Evolutionary conservation across 1,284 basidiomycete genomes (phyloP), one percentile per base, ranked within the genome.

Genomic region (Athelia sp.): DNA sequence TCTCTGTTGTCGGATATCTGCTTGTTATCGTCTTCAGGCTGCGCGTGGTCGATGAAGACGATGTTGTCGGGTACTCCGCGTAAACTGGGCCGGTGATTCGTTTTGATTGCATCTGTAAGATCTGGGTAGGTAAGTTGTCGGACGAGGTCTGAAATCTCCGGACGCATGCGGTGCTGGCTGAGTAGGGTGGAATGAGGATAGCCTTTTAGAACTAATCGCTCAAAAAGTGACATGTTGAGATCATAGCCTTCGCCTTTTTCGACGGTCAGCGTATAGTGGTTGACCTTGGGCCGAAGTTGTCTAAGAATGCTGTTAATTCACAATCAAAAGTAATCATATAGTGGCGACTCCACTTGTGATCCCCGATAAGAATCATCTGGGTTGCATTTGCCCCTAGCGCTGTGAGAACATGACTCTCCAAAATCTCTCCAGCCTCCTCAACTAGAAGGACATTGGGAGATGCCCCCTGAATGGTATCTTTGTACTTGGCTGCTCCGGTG

Each of bases 391-490:
- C 51, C 0, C 74, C 69, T n/a, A 85, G 58, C 0, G 84, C 73
- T 0, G 81, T 83, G 42, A 86, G 51, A 24, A 84, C 65, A 56
- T 85, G 84, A 52, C 78, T 80, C 59, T 86, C 82, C 9, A 86
- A 55, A 36, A 86, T 85, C 58, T 86, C 84, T 11, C 84, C 84
- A 0, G 83, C 83, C 60, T 86, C 84, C 59, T 86, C 84, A 0
- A 86, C 79, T 1, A 86, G 65, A 1, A 86, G 58, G 0, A 85
- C 70, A 14, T 73, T 67, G 0, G 79, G 78, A 2, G 60, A 57
- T 2, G 72, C 76, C 0, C 62, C 68, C 8, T 68, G 69, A 19
- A 85, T 72, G 29, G 65, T 65, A 6, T 70, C 65, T 0, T 66
- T 65, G 52, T 79, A 82, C 57, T 77, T 85, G 1, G 83, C 82